Base-by-base conservation (phyloP, 2,329 filamentous ascomycete genomes). In the Kalaharituber pfeilii region DNA sequence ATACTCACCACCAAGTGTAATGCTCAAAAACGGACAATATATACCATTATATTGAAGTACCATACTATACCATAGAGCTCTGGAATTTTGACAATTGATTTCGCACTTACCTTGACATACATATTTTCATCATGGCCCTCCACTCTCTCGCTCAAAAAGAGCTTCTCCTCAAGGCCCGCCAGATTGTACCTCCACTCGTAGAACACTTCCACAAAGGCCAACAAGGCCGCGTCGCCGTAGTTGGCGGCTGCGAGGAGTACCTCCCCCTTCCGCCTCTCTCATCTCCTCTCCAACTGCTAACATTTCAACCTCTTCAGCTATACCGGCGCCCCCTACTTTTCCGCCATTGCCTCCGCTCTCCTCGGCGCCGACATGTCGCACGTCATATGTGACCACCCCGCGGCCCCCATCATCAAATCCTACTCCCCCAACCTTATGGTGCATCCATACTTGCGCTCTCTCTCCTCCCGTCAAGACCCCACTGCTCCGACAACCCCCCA, bases 341-440 rank as follows among this genome's bases (percentile, higher is more conserved):
- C 89, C 20, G 88, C 89, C 60, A 95, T 95, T 80, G 91, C 91
- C 11, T 94, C 86, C 61, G 91, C 91, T 49, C 80, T 84, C 65
- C 71, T 96, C 55, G 91, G 66, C 44, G 63, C 63, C 44, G 65
- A 66, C 54, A 59, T 66, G 86, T 86, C 82, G 60, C 89, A 95
- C 71, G 83, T 98, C 59, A 94, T 98, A 66, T 98, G 91, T 73
- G 94, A 94, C 57, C 86, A 85, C 8, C 82, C 78, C 53, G 91
- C 91, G 2, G 86, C 77, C 49, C 75, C 79, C 65, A 88, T 95
- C 33, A 94, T 98, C 71, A 98, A 98, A 73, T 86, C 86, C 3
- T 98, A 96, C 72, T 95, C 88, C 20, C 91, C 91, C 2, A 95
- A 96, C 67, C 75, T 98, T 26, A 98, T 98, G 89, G 91, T 98